Percentiles rank a stretch among this genome's conserved stretches.
Conservation (phyloP, 441 rosid genomes). For the Populus hybrid region DNA sequence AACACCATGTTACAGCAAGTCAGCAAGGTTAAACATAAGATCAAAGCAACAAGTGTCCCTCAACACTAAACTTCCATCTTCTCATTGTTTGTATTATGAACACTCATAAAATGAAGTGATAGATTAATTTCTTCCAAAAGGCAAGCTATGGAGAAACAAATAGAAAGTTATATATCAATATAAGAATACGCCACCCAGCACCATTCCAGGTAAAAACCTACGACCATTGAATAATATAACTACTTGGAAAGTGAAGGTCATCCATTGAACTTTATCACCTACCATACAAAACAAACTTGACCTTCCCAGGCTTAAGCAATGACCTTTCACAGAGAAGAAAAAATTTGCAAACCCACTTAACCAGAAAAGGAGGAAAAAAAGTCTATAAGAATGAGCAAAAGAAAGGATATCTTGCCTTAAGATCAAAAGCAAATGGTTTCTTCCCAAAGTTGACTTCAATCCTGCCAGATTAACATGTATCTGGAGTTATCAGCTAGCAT, state of each 20-base stretch:
- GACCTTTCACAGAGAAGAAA: neutral
- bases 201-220: neutral
- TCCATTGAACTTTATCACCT: neutral
- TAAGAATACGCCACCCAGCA: neutral
- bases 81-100: neutral
- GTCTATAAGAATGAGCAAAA: neutral
- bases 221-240: neutral
- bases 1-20: neutral
- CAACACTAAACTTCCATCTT: neutral
- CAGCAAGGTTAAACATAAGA: slow-evolving; percentile 3
- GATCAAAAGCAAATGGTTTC: slow-evolving; percentile 65
- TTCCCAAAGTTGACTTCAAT: slow-evolving; percentile 88
- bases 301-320: slow-evolving; percentile 1
- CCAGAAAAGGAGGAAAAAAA: slow-evolving; percentile 1
- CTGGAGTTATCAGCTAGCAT: neutral
- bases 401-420: slow-evolving; percentile 49
- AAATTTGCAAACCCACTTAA: neutral
- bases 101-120: neutral
- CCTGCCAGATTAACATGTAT: slow-evolving; percentile 45
- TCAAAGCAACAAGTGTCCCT: neutral
- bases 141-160: neutral
- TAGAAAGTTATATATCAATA: neutral
- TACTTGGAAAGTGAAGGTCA: neutral
- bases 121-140: neutral
- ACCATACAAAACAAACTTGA: neutral